phyloP scores from a whole-genome alignment of 1,284 basidiomycete species.

The Fomitopsis schrenkii region DNA sequence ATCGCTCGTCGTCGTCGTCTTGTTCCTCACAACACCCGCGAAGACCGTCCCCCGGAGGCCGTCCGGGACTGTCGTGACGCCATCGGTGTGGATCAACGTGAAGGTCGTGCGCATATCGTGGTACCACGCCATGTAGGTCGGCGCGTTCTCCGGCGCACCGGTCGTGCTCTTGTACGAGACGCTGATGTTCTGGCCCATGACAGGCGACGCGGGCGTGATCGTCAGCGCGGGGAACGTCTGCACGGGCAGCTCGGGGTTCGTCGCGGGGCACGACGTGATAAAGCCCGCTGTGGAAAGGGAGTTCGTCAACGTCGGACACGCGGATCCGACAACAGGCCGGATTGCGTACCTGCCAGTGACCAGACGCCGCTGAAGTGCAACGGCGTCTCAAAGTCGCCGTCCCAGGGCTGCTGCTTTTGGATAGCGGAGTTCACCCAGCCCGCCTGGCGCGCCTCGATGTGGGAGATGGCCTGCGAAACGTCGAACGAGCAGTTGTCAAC shows the following conservation, averaged over 20 bases:
- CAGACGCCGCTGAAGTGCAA: constrained; percentile 40
- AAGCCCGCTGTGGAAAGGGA: constrained; percentile 10
- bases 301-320: neutral
- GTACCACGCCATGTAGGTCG: constrained; percentile 16
- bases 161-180: constrained; percentile 18
- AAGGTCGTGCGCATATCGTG: constrained; percentile 13
- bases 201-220: constrained; percentile 18
- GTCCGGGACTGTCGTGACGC: constrained; percentile 15
- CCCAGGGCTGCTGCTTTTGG: constrained; percentile 46
- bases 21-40: constrained; percentile 16
- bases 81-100: constrained; percentile 10
- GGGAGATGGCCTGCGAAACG: constrained; percentile 33
- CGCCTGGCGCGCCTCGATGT: constrained; percentile 44
- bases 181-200: constrained; percentile 24
- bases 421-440: constrained; percentile 49
- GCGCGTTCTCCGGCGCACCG: neutral
- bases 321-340: neutral
- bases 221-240: constrained; percentile 33
- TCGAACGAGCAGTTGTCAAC: too few relatives aligned
- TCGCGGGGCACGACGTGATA: constrained; percentile 31
- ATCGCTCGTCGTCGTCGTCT: constrained; percentile 8
- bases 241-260: constrained; percentile 37
- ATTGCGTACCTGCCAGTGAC: constrained; percentile 14
- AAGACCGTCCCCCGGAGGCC: constrained; percentile 16
- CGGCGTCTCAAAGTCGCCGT: constrained; percentile 49